Evolutionary conservation across 2,329 filamentous ascomycete species (phyloP), one percentile per base, ranked within the genome.

Genomic region (Bertia moriformis): DNA sequence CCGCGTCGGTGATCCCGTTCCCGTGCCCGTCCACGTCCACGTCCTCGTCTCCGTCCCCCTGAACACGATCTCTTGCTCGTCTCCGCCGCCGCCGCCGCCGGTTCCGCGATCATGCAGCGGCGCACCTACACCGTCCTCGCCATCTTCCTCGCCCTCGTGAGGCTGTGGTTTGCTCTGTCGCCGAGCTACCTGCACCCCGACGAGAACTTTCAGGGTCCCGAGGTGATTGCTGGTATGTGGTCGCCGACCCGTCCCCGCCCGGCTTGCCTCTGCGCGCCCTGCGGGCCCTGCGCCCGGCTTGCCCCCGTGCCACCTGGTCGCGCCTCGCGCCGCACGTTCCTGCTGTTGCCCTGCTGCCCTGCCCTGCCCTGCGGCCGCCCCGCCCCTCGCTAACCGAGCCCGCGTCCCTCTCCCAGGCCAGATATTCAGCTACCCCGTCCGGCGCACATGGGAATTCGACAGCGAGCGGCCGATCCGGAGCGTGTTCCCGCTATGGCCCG

Each of bases 121-220:
- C 79, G 88, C 60, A 74, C 79, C 45, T 94, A 94, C 22, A 68
- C 96, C 45, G 63, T 93, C 41, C 69, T 98, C 50, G 70, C 93
- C 52, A 68, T 96, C 45, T 63, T 93, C 41, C 69, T 98, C 50
- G 70, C 93, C 52, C 66, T 91, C 48, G 76, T 94, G 52, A 81
- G 91, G 60, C 71, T 96, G 54, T 96, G 89, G 73, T 89, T 96
- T 58, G 89, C 91, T 43, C 65, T 96, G 46, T 88, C 83, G 45
- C 84, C 91, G 43, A 96, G 89, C 67, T 98, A 98, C 60, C 74
- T 98, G 37, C 91, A 98, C 58, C 91, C 91, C 4, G 91, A 98
- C 64, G 91, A 98, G 69, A 91, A 96, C 66, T 98, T 98, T 53
- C 91, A 98, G 63, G 91, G 91, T 24, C 91, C 91, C 14, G 91